A percentile compares a stretch with the other conserved stretches of the same genome.
phyloP scores from a whole-genome alignment of 2,329 filamentous ascomycete species.

The Fusarium torreyae region DNA sequence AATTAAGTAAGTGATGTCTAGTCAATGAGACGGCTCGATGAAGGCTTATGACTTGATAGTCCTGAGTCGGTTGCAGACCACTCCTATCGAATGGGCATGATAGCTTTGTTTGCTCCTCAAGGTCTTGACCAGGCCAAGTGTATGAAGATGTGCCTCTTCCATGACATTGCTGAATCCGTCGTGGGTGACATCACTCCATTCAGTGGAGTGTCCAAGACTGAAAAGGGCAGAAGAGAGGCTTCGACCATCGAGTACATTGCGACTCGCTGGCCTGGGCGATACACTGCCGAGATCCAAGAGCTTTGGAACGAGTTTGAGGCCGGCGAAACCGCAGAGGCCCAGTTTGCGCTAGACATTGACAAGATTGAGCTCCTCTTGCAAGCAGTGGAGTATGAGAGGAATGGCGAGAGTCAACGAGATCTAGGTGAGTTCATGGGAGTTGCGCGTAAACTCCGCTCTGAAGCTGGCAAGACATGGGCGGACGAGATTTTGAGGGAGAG shows the following conservation, averaged over 20 bases:
- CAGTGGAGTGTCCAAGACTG: constrained; percentile 86
- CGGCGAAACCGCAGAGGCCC: constrained; percentile 82
- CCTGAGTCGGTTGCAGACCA: constrained; percentile 97
- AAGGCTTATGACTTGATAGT: constrained; percentile 52
- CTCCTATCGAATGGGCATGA: constrained; percentile 99
- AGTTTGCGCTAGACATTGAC: constrained; percentile 96
- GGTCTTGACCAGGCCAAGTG: constrained; percentile 83
- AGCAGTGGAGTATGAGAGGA: constrained; percentile 95
- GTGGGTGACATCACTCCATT: constrained; percentile 98
- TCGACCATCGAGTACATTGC: constrained; percentile 94
- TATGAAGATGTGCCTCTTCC: constrained; percentile 94
- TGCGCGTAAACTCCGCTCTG: constrained; percentile 77
- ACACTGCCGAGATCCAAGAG: constrained; percentile 78
- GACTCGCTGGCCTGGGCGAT: constrained; percentile 74
- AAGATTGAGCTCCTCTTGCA: constrained; percentile 96
- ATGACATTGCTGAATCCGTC: constrained; percentile 96
- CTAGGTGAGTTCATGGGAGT: constrained; percentile 90
- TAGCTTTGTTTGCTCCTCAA: constrained; percentile 89
- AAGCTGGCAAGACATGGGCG: constrained; percentile 86
- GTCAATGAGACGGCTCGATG: not conserved
- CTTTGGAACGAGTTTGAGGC: constrained; percentile 98
- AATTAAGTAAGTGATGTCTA: constrained; percentile 62
- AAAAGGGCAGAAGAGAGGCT: constrained; percentile 89
- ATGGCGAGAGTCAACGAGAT: constrained; percentile 75
- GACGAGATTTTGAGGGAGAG: constrained; percentile 82